Conservation (phyloP, 306 rosid genomes). For the Vachellia collinsii region DNA sequence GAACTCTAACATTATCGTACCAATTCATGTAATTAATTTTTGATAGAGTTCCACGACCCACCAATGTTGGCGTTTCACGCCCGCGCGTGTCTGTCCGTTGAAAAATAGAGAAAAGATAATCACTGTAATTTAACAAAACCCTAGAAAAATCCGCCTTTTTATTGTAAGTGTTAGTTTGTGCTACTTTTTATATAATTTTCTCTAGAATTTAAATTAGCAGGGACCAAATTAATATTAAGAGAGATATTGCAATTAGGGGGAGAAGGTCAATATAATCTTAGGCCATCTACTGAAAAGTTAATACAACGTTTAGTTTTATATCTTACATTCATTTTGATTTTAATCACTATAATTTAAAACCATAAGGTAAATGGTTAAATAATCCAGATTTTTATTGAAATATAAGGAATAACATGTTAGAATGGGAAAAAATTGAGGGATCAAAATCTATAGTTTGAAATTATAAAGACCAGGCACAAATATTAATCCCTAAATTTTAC, state of each 20-base stretch:
- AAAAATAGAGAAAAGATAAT: not conserved
- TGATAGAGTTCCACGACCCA: conserved; percentile 31
- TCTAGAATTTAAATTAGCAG: too few species aligned
- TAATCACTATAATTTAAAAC: too few species aligned
- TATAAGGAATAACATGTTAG: too few species aligned
- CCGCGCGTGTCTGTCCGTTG: not conserved
- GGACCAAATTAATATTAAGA: not conserved
- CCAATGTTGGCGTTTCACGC: not conserved
- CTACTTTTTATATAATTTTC: too few species aligned
- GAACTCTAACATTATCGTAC: conserved; percentile 14
- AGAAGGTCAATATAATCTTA: not conserved
- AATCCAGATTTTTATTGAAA: too few species aligned
- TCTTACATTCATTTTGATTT: too few species aligned
- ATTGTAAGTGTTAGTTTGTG: too few species aligned
- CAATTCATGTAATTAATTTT: conserved; percentile 32
- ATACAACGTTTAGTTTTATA: too few species aligned
- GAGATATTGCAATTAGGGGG: not conserved
- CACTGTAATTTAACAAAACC: not conserved
- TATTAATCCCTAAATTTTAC: not conserved
- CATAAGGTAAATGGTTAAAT: too few species aligned
- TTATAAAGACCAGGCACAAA: too few species aligned
- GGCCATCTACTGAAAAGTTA: not conserved
- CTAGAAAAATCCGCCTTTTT: not conserved
- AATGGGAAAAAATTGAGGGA: too few species aligned
- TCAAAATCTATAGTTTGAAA: too few species aligned